Evolutionary conservation across 129 eudicot genomes (phyloP).

Genomic region (Gnaphalium uliginosum): DNA sequence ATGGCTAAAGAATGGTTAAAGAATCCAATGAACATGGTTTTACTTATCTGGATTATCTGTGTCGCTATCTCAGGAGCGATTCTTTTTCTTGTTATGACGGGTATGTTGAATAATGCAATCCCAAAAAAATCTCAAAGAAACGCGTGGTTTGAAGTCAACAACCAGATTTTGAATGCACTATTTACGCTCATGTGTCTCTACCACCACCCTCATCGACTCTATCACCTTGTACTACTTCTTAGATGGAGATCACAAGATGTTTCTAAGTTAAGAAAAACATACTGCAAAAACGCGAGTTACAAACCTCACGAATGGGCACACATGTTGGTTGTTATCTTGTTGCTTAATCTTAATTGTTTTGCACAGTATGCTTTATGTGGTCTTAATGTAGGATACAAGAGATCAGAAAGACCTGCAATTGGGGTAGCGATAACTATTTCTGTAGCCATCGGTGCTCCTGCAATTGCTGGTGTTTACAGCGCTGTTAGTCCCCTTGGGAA

Average conservation of each 20-base stretch:
- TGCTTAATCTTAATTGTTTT: slow-evolving; percentile 53
- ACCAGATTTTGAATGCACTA: slow-evolving; percentile 59
- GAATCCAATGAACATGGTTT: slow-evolving; percentile 56
- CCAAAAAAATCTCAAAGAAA: slow-evolving; percentile 58
- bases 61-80: slow-evolving; percentile 63
- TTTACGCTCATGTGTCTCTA: slow-evolving; percentile 67
- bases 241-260: slow-evolving; percentile 52
- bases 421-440: slow-evolving; percentile 49
- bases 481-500: slow-evolving; percentile 60
- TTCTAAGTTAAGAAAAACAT: slow-evolving; percentile 34
- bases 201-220: slow-evolving; percentile 60
- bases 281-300: slow-evolving; percentile 54
- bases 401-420: slow-evolving; percentile 50
- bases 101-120: slow-evolving; percentile 46
- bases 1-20: slow-evolving; percentile 47
- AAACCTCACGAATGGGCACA: slow-evolving; percentile 65
- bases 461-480: slow-evolving; percentile 51
- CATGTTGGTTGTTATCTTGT: slow-evolving; percentile 52
- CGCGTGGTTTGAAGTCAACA: slow-evolving; percentile 62
- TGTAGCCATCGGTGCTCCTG: slow-evolving; percentile 56
- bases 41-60: slow-evolving; percentile 49
- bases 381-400: slow-evolving; percentile 50
- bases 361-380: slow-evolving; percentile 65
- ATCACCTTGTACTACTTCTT: slow-evolving; percentile 52
- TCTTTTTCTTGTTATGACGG: slow-evolving; percentile 60